Percentiles rank a stretch among this genome's conserved stretches.
These are phyloP conservation scores for Russula ochroleuca DNA, from an alignment of 768 basidiomycete genomes.

Conservation along the genomic window DNA sequence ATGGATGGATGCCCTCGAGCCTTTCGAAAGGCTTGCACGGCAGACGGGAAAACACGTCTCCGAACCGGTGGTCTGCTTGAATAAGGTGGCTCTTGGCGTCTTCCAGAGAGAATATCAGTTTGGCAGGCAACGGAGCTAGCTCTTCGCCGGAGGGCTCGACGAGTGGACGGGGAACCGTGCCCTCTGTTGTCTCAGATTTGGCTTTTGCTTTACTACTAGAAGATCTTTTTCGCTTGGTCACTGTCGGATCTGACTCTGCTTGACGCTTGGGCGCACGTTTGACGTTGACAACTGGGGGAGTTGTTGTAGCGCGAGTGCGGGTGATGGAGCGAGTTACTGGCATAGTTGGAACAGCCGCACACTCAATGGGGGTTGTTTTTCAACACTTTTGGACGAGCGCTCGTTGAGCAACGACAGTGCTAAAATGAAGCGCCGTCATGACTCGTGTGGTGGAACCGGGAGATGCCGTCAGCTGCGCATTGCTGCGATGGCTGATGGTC, in stretches of 20 bases:
- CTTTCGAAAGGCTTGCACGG: constrained; percentile 74
- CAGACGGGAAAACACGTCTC: constrained; percentile 57
- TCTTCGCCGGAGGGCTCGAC: constrained; percentile 9
- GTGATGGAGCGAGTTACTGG: constrained; percentile 31
- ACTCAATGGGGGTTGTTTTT: background rate
- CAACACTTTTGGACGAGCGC: background rate
- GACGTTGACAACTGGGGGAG: constrained; percentile 3
- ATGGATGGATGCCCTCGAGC: constrained; percentile 75
- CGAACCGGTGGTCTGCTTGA: constrained; percentile 63
- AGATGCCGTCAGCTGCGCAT: background rate
- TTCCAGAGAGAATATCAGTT: constrained; percentile 71
- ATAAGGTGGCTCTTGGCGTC: constrained; percentile 72
- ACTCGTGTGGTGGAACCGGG: background rate
- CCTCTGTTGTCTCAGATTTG: background rate
- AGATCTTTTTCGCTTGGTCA: constrained; percentile 17
- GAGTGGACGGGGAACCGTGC: background rate
- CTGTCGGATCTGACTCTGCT: background rate
- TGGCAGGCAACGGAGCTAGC: constrained; percentile 53
- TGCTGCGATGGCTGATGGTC: background rate
- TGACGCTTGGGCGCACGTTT: constrained; percentile 12
- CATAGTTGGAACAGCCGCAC: constrained; percentile 21
- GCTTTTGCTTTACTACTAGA: constrained; percentile 6
- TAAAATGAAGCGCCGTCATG: background rate
- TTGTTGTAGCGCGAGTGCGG: constrained; percentile 11
- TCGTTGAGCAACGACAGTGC: background rate